These are phyloP conservation scores for Globisporangium camurandrum DNA, from an alignment of 352 stramenopile genomes.

Conservation along the genomic window DNA sequence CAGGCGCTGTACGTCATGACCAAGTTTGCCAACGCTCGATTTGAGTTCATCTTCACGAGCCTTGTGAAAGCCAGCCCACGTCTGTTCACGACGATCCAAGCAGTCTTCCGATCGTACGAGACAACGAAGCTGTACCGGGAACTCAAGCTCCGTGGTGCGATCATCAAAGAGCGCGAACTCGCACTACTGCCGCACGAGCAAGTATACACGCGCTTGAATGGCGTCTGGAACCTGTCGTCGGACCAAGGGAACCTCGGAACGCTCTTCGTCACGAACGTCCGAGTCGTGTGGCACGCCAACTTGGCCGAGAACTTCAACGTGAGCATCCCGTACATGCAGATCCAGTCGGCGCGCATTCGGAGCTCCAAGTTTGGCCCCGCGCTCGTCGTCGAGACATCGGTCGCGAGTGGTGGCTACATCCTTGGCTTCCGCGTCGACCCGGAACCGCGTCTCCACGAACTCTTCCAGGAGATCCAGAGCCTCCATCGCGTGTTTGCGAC, in stretches of 20 bases:
- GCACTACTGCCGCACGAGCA: conserved; percentile 84
- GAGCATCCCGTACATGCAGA: conserved; percentile 93
- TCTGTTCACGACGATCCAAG: conserved; percentile 91
- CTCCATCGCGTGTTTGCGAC: conserved; percentile 73
- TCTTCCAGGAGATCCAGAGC: conserved; percentile 85
- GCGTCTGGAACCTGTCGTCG: conserved; percentile 89
- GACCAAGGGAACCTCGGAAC: conserved; percentile 91
- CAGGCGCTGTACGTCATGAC: conserved; percentile 91
- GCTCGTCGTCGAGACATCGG: conserved; percentile 86
- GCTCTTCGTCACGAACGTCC: conserved; percentile 91
- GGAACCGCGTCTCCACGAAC: conserved; percentile 68
- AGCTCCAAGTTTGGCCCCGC: conserved; percentile 88
- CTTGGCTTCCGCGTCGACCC: conserved; percentile 90
- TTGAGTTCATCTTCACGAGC: conserved; percentile 94
- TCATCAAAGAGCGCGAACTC: conserved; percentile 88
- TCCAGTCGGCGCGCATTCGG: conserved; percentile 77
- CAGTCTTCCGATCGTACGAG: conserved; percentile 90
- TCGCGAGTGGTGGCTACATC: conserved; percentile 80
- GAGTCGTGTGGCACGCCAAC: conserved; percentile 90
- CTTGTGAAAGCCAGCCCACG: conserved; percentile 88
- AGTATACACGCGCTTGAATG: conserved; percentile 81
- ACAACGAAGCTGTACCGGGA: conserved; percentile 90
- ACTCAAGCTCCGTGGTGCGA: conserved; percentile 88
- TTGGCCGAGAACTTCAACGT: conserved; percentile 94
- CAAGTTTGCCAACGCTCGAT: conserved; percentile 80